Conservation (phyloP, 2,329 filamentous ascomycete genomes). For the Elsinoe necatrix region DNA sequence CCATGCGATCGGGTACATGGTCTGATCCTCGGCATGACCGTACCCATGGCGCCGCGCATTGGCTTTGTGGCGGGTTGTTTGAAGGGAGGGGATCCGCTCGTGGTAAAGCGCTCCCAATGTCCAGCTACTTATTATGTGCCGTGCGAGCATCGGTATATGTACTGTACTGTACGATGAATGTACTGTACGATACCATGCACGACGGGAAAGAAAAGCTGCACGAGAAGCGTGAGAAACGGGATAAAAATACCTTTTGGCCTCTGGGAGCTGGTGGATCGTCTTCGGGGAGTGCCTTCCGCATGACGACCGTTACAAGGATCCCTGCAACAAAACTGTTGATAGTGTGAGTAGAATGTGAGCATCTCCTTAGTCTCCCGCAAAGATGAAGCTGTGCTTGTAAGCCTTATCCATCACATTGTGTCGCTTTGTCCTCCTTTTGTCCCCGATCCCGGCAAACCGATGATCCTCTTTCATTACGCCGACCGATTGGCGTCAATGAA, state of each 20-base stretch:
- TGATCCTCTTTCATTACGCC: background rate
- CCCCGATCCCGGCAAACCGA: background rate
- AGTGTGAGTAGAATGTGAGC: constrained; percentile 6
- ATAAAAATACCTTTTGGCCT: constrained; percentile 1
- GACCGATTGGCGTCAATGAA: background rate
- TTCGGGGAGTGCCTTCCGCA: constrained; percentile 6
- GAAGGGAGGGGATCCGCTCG: background rate
- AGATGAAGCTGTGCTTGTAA: constrained; percentile 5
- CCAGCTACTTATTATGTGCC: background rate
- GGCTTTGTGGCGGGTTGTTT: background rate
- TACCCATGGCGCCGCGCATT: background rate
- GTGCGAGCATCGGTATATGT: no score
- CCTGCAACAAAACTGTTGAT: constrained; percentile 14
- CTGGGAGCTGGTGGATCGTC: background rate
- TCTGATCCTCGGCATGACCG: constrained; percentile 4
- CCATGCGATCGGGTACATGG: background rate
- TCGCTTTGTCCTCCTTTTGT: constrained; percentile 9
- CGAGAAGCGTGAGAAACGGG: background rate
- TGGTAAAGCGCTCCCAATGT: background rate
- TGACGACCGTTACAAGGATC: constrained; percentile 3
- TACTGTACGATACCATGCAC: background rate
- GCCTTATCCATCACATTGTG: background rate
- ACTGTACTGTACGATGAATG: background rate
- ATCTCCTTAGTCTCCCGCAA: constrained; percentile 4
- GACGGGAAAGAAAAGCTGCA: background rate